Conservation (phyloP, 2,329 filamentous ascomycete species). For the Aspergillus caelatus region DNA sequence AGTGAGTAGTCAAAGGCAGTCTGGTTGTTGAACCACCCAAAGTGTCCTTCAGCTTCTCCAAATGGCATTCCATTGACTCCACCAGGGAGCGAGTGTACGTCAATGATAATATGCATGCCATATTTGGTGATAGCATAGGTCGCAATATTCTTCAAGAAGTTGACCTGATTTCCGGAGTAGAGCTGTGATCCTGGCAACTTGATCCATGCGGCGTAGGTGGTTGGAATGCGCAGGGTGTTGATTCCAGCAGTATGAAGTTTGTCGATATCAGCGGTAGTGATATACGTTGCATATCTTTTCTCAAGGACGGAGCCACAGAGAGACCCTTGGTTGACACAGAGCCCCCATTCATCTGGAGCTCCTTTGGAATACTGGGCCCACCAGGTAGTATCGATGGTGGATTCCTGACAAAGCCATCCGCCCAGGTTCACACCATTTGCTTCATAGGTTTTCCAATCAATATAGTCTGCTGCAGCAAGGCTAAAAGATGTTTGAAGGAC, state of each 20-base stretch:
- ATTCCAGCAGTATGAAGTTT: conserved; percentile 15
- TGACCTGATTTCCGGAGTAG: conserved; percentile 27
- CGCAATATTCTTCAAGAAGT: conserved; percentile 22
- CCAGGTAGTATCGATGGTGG: conserved; percentile 26
- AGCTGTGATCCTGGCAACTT: conserved; percentile 29
- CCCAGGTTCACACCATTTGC: conserved; percentile 19
- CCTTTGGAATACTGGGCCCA: conserved; percentile 23
- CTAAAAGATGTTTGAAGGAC: no score
- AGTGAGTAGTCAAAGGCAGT: conserved; percentile 27
- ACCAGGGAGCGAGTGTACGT: conserved; percentile 31
- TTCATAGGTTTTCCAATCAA: conserved; percentile 25
- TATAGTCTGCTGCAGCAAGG: conserved; percentile 3
- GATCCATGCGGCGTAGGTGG: conserved; percentile 24
- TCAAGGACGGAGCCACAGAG: conserved; percentile 18
- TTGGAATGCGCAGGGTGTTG: conserved; percentile 18
- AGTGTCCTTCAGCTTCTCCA: conserved; percentile 27
- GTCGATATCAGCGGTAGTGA: conserved; percentile 19
- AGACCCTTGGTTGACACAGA: conserved; percentile 15
- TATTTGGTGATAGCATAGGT: conserved; percentile 26
- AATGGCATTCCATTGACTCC: conserved; percentile 28
- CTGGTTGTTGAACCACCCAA: conserved; percentile 28
- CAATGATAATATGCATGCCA: conserved; percentile 30
- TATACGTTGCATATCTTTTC: conserved; percentile 20
- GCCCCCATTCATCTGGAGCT: conserved; percentile 29
- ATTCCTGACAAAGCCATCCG: conserved; percentile 31